Conservation (phyloP, 2,329 filamentous ascomycete genomes). For the Penicillium brasilianum region DNA sequence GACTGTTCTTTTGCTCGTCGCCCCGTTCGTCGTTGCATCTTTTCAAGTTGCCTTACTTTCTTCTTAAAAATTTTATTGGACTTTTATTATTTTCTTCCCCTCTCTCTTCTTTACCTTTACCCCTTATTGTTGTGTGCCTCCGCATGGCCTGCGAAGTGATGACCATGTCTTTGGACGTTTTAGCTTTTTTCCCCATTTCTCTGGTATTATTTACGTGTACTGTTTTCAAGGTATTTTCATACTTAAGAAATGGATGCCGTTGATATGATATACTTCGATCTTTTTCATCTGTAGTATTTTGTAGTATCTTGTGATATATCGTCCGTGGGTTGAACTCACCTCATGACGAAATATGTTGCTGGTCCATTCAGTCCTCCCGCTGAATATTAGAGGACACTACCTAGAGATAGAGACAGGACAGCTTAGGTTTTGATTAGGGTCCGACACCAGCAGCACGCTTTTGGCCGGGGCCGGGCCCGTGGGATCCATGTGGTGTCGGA, state of each 20-base stretch:
- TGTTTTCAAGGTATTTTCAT: constrained; percentile 25
- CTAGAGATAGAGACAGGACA: no score
- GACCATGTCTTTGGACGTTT: constrained; percentile 21
- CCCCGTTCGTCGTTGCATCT: constrained; percentile 22
- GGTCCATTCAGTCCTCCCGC: no score
- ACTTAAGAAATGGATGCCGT: constrained; percentile 24
- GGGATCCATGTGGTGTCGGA: no score
- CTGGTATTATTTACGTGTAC: constrained; percentile 16
- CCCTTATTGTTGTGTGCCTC: constrained; percentile 20
- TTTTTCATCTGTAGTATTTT: constrained; percentile 3
- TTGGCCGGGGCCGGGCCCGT: no score
- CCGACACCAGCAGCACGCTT: no score
- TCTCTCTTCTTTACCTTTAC: neutral
- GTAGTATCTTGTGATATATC: neutral
- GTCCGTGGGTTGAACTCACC: neutral
- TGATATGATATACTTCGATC: constrained; percentile 23
- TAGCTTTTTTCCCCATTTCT: constrained; percentile 18
- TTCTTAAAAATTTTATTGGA: constrained; percentile 22
- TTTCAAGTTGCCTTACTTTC: constrained; percentile 18
- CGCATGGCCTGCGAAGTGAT: constrained; percentile 28
- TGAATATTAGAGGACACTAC: no score
- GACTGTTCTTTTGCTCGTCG: constrained; percentile 20
- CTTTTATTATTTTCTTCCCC: neutral
- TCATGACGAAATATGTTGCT: no score
- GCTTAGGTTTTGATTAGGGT: no score